Evolutionary conservation across 495 filamentous ascomycete species (phyloP).

Genomic region (Penicillium roqueforti): DNA sequence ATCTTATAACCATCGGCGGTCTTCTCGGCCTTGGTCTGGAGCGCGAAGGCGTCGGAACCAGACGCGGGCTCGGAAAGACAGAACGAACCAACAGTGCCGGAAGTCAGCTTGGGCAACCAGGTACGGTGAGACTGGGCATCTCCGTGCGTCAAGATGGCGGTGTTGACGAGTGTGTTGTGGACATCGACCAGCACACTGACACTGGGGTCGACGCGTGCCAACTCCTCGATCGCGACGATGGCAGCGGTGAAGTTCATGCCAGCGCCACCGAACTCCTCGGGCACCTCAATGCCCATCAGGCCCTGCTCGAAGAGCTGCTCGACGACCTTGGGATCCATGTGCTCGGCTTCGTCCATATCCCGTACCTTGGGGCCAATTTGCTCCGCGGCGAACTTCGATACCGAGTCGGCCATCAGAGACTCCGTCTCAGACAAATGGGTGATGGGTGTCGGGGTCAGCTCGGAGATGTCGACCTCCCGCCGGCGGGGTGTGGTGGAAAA

Average conservation of each 20-base stretch:
- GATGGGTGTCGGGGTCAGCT: conserved; percentile 85
- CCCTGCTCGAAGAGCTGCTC: conserved; percentile 97
- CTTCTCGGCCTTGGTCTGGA: conserved; percentile 79
- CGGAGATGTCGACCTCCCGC: conserved; percentile 58
- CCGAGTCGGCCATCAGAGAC: conserved; percentile 78
- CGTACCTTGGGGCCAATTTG: conserved; percentile 87
- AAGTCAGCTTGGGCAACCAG: conserved; percentile 84
- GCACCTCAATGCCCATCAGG: conserved; percentile 95
- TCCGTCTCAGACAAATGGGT: conserved; percentile 90
- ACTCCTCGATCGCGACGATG: conserved; percentile 94
- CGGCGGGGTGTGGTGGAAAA: conserved; percentile 66
- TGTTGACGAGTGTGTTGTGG: conserved; percentile 98
- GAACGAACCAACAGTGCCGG: conserved; percentile 90
- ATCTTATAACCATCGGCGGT: conserved; percentile 78
- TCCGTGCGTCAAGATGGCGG: conserved; percentile 82
- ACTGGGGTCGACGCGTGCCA: conserved; percentile 89
- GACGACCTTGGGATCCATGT: conserved; percentile 83
- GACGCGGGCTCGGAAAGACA: conserved; percentile 92
- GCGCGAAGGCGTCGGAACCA: conserved; percentile 92
- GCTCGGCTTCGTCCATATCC: conserved; percentile 96
- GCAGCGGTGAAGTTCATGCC: conserved; percentile 98
- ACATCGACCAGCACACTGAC: conserved; percentile 92
- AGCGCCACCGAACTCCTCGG: conserved; percentile 92
- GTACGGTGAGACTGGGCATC: conserved; percentile 69
- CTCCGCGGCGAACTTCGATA: conserved; percentile 86